Base-by-base conservation (phyloP, 139 green algal species). In the Micromonas pusilla region DNA sequence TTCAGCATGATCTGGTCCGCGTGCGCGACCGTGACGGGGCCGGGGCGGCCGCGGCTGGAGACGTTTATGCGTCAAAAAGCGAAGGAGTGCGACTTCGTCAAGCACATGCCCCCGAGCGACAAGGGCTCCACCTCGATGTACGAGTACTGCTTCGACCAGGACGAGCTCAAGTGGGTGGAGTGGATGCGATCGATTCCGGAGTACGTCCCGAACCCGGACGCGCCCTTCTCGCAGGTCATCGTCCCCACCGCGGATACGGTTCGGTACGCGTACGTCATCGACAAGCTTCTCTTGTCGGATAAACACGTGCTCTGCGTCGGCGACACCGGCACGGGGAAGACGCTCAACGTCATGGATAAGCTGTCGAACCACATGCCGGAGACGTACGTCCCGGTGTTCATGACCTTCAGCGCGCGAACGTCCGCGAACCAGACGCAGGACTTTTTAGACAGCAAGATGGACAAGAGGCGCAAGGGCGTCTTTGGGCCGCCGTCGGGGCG, bases 261-360 rank as follows among this genome's bases (percentile, higher is more conserved):
- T 52, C 72, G 88, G 34, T 92, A 94, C 85, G 90, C 84, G 6
- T 93, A 88, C 83, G 52, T 94, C 1, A 75, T 92, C 21, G 85
- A 91, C 80, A 73, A 79, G 26, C 86, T 93, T 65, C 74, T 90
- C 23, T 66, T 79, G 16, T 66, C 72, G 25, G 79, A 80, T 53
- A 85, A 85, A 37, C 87, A 94, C 81, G 87, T 92, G 72, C 86
- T 94, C 70, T 89, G 83, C 34, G 90, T 94, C n/a, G 90, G 90
- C 36, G 87, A 93, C 63, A 94, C 90, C n/a, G 90, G 90, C 72
- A 94, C 90, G 0, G 90, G 90, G 53, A 94, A 94, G 87, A 93
- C 90, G 19, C 83, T 93, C 54, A 91, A 84, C 34, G 72, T 93
- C 31, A 70, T 70, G 33, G 84, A 90, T 82, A 92, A 91, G 84